Base-by-base conservation (phyloP, 768 basidiomycete species). In the Amanita phalloides region DNA sequence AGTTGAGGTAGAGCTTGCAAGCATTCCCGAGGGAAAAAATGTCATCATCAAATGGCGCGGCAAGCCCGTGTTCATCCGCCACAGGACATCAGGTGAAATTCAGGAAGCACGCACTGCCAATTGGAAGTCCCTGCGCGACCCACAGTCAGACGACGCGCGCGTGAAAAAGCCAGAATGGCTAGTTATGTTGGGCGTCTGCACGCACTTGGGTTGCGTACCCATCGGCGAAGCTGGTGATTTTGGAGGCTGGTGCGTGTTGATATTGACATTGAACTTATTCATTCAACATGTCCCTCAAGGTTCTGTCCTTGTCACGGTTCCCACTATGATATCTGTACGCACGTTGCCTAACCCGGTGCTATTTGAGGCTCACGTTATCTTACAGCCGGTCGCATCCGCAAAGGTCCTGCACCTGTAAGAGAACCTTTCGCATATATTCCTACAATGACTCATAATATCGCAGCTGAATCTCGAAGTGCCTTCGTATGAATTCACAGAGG, bases 261-360 rank as follows among this genome's bases (percentile, higher is more conserved):
- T 33, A 5, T 25, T 39, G 11, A n/a, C 55, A 46, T 39, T 25
- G 39, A 56, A 11, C 51, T 10, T 33, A 14, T n/a, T 45, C 9
- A 30, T 20, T 36, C 49, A 49, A 41, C 42, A 9, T 20, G 7
- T 20, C 28, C 47, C 28, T 25, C 51, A 42, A 84, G 82, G 82
- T 91, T 95, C 84, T 95, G 93, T 76, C 93, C 94, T 48, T 97
- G 95, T 76, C 95, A 98, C 68, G 96, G 95, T 64, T 98, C 95
- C 49, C 95, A 99, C 65, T 94, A 93, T 63, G 93, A 97, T 69
- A 96, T 96, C 54, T 95, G 87, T 90, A 60, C 55, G 86, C 57
- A 33, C 25, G n/a, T 28, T 49, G 35, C 14, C 37, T n/a, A 39
- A 37, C 47, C 9, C 56, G 20, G 45, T 49, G 8, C 47, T 51